Conservation (phyloP, 495 filamentous ascomycete genomes). For the Platismatia glauca region DNA sequence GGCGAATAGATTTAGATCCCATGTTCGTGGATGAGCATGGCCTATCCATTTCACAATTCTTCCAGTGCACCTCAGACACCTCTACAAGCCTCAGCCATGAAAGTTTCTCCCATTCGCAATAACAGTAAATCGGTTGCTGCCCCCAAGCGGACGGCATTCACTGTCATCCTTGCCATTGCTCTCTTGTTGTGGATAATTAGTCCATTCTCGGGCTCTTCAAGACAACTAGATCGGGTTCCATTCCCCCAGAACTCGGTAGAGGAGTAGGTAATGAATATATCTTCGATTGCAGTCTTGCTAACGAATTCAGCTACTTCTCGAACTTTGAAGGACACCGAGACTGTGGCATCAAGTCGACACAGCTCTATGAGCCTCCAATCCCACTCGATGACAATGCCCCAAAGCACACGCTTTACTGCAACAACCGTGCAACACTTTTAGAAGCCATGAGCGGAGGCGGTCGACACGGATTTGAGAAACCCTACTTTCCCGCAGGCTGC, state of each 20-base stretch:
- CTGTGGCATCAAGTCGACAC: constrained; percentile 36
- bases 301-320: constrained; percentile 32
- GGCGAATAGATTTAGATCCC: background rate
- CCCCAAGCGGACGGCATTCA: constrained; percentile 9
- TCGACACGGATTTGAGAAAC: constrained; percentile 39
- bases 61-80: constrained; percentile 17
- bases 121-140: constrained; percentile 10
- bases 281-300: constrained; percentile 3
- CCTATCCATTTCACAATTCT: constrained; percentile 21
- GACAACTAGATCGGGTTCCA: constrained; percentile 21
- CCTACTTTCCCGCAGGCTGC: constrained; percentile 34
- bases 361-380: constrained; percentile 35
- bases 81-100: constrained; percentile 5
- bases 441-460: constrained; percentile 40
- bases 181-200: constrained; percentile 14
- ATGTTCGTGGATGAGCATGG: constrained; percentile 7
- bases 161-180: constrained; percentile 11
- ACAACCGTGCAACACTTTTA: constrained; percentile 32
- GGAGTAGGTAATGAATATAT: constrained; percentile 20
- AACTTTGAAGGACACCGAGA: constrained; percentile 38
- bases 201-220: constrained; percentile 1
- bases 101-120: constrained; percentile 11
- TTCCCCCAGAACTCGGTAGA: constrained; percentile 15
- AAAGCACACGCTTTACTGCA: constrained; percentile 30
- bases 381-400: constrained; percentile 12